Base-by-base conservation (phyloP, 2,329 filamentous ascomycete species). In the Pseudogymnoascus sp. region DNA sequence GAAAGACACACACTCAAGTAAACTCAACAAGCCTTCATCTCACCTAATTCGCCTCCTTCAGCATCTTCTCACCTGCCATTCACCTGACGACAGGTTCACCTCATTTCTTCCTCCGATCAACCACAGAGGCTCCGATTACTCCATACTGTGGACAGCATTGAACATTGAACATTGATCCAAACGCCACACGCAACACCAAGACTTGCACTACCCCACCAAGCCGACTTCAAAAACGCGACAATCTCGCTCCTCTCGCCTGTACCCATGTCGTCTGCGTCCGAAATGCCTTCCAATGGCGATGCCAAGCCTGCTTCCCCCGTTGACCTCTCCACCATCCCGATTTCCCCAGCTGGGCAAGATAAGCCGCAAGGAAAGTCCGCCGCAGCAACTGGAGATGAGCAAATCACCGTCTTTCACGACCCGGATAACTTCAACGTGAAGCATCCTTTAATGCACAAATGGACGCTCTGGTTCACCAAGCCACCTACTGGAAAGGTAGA, bases 391-490 rank as follows among this genome's bases (percentile, higher is more conserved):
- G 79, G 80, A 68, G 78, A 78, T 69, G 88, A 93, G 75, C 81
- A 90, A 62, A 83, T 96, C 73, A 99, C 95, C 57, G 93, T 99
- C 71, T 99, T 99, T 81, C 93, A 99, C 77, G 92, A 98, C 80
- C 90, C 95, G 72, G 90, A 97, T 70, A 97, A 99, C 83, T 99
- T 99, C 85, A 99, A 96, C 73, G 95, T 99, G 78, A 99, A 98
- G 85, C 95, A 99, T 78, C 93, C 93, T 70, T 85, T 99, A 67
- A 93, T 96, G 85, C 90, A 97, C 83, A 90, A 90, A 76, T 99
- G 95, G 95, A 98, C 95, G 65, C 83, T 99, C 64, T 99, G 96
- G 96, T 99, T 98, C 83, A 98, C 93, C 73, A 98, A 98, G 85
- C 93, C 95, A 63, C 90, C 93, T 48, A 96, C 88, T 76, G 93